Evolutionary conservation across 1,284 basidiomycete genomes (phyloP).

Genomic region (Bothia castanella): DNA sequence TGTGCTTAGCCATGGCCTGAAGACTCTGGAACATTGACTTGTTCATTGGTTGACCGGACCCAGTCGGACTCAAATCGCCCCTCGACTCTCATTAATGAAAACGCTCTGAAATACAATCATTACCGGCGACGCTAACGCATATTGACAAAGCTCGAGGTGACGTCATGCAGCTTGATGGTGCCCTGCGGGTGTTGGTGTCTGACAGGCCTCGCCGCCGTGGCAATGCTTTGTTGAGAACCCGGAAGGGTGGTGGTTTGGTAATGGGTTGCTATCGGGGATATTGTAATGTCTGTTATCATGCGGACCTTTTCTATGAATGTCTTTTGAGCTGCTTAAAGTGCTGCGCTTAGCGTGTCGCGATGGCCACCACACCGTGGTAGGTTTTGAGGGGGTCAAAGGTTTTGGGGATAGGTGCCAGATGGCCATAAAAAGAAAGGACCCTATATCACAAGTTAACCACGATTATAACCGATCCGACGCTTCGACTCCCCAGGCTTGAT

Average conservation of each 20-base stretch:
- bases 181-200: not conserved
- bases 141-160: not conserved
- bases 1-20: slow-evolving; percentile 7
- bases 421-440: slow-evolving; percentile 21
- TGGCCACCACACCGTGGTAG: too few relatives aligned
- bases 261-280: not conserved
- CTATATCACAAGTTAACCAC: slow-evolving; percentile 22
- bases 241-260: slow-evolving; percentile 8
- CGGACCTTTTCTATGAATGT: too few relatives aligned
- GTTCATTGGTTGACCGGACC: not conserved
- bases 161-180: slow-evolving; percentile 3
- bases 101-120: not conserved
- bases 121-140: not conserved
- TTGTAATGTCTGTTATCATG: not conserved
- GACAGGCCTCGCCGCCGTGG: not conserved
- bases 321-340: too few relatives aligned
- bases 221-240: not conserved
- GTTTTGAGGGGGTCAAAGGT: not conserved
- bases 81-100: not conserved
- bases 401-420: not conserved
- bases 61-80: not conserved
- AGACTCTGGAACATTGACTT: not conserved
- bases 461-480: slow-evolving; percentile 2
- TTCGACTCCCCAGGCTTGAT: slow-evolving; percentile 12
- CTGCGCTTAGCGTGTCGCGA: not conserved